A percentile compares a stretch with the other conserved stretches of the same genome.
phyloP scores from a whole-genome alignment of 2,329 filamentous ascomycete genomes.

The Ascochyta koolunga region DNA sequence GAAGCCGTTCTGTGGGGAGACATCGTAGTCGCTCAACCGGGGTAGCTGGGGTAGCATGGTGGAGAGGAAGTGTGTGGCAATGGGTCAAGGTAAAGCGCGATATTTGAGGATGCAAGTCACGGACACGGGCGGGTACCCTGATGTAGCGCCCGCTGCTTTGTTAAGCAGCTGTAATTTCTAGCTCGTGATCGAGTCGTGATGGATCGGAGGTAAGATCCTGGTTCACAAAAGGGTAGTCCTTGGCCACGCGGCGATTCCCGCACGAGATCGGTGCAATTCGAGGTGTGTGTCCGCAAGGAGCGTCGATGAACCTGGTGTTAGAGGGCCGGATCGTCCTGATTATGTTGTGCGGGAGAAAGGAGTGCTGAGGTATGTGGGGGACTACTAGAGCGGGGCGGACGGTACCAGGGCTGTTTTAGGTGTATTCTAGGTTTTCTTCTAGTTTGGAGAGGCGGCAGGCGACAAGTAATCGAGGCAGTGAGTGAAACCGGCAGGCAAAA shows the following conservation, averaged over 20 bases:
- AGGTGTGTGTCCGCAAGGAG: neutral
- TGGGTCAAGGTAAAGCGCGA: neutral
- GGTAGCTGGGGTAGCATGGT: conserved; percentile 53
- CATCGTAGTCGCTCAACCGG: conserved; percentile 74
- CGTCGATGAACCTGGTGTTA: neutral
- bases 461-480: conserved; percentile 2
- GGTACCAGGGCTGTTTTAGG: conserved; percentile 13
- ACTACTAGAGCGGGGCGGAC: conserved; percentile 14
- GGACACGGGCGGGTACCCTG: conserved; percentile 9
- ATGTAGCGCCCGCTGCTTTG: conserved; percentile 13
- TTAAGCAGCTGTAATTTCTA: conserved; percentile 10
- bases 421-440: conserved; percentile 10
- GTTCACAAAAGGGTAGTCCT: conserved; percentile 10
- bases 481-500: conserved; percentile 9
- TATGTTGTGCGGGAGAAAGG: conserved; percentile 13
- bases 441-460: neutral
- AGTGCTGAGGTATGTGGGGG: conserved; percentile 15
- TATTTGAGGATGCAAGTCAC: conserved; percentile 7
- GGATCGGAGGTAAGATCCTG: neutral
- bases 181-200: conserved; percentile 2
- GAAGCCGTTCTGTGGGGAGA: conserved; percentile 82
- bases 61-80: neutral
- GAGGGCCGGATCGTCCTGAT: conserved; percentile 1
- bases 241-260: conserved; percentile 4
- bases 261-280: neutral